A percentile compares a stretch with the other conserved stretches of the same genome.
These are phyloP conservation scores for Xylariomycetidae sp. DNA, from an alignment of 2,329 filamentous ascomycete species.

Conservation along the genomic window DNA sequence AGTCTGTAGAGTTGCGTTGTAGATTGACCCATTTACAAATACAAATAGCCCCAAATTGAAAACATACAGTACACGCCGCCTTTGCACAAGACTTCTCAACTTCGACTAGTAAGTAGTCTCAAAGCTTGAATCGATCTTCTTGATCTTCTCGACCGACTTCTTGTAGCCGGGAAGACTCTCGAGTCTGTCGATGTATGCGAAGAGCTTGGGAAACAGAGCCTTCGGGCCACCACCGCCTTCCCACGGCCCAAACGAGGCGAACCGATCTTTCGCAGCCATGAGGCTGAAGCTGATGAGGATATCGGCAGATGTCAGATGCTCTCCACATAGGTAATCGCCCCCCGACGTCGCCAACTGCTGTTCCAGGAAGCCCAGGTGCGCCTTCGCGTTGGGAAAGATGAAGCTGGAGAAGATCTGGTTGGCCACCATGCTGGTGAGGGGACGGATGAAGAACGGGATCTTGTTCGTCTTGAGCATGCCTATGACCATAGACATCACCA, in stretches of 20 bases:
- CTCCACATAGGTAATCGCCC: conserved; percentile 45
- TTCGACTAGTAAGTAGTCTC: conserved; percentile 21
- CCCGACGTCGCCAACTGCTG: conserved; percentile 40
- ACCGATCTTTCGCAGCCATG: conserved; percentile 36
- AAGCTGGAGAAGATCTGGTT: conserved; percentile 36
- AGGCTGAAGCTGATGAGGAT: conserved; percentile 51
- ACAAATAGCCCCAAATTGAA: too few relatives aligned
- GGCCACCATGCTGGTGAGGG: conserved; percentile 43
- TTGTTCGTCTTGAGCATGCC: conserved; percentile 35
- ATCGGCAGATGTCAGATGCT: conserved; percentile 46
- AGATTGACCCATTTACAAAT: too few relatives aligned
- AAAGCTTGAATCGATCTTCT: conserved; percentile 41
- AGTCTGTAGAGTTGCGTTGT: too few relatives aligned
- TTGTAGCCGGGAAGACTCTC: conserved; percentile 44
- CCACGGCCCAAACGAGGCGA: conserved; percentile 38
- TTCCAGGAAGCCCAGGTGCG: conserved; percentile 47
- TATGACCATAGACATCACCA: conserved; percentile 21
- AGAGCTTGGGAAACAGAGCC: conserved; percentile 38
- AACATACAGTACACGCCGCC: conserved; percentile 3
- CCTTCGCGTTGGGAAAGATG: conserved; percentile 43
- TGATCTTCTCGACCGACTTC: conserved; percentile 43
- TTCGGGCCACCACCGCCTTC: conserved; percentile 34
- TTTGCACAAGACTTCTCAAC: conserved; percentile 1
- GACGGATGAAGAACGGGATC: conserved; percentile 50
- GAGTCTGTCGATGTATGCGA: conserved; percentile 42